Base-by-base conservation (phyloP, 228 moss, liverwort and hornwort genomes). In the Sphagnum magellanicum region DNA sequence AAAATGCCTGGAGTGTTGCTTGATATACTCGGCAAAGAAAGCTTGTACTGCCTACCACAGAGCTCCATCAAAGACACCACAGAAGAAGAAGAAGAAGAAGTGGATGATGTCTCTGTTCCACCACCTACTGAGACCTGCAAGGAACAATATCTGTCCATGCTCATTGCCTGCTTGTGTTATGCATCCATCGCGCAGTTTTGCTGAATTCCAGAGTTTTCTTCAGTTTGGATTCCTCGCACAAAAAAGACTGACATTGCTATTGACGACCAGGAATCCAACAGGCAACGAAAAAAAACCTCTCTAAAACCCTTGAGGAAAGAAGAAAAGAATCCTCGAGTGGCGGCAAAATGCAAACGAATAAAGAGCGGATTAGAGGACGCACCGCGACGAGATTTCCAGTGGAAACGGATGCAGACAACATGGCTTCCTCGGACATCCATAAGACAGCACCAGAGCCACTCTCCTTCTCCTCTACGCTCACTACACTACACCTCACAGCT, bases 341-440 rank as follows among this genome's bases (percentile, higher is more conserved):
- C n/a, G 5, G 59, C 50, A 48, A 51, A 60, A 0, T 46, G 52
- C 46, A 63, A 63, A 52, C 47, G n/a, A 5, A 67, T 55, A 13
- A 32, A 32, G 32, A 32, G 3, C 3, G 32, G 32, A 32, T 32
- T 1, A n/a, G 53, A 10, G 14, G n/a, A 80, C 92, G 71, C 85
- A 98, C 91, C 48, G 89, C 85, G 55, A 98, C 77, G 61, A 90
- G 70, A 76, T 82, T 78, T 65, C 89, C 92, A 46, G 87, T 92
- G 6, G 76, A 72, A 16, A 92, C 74, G 59, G 77, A 71, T 1
- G 81, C 76, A 5, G 93, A 76, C 48, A 90, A 78, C 98, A 98
- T 98, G 0, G 89, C 89, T 68, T 87, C 89, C 73, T 94, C 92
- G n/a, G 98, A 98, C 84, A 98, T 86, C 91, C 91, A 98, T 6